phyloP scores from a whole-genome alignment of 1,139 yeast species.

The Magnusiomyces fungicola region DNA sequence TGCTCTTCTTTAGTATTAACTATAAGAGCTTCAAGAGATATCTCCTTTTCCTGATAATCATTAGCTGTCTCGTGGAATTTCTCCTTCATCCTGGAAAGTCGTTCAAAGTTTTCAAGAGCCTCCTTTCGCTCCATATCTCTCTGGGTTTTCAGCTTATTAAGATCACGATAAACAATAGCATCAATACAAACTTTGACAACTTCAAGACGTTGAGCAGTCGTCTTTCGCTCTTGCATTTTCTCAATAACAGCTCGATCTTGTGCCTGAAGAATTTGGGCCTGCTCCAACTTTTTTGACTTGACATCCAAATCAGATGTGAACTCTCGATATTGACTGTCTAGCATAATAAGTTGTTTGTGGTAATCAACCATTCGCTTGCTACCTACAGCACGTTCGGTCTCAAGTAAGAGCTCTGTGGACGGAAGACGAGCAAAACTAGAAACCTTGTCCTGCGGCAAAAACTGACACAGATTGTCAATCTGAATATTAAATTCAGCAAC shows the following conservation, averaged over 20 bases:
- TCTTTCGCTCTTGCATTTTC: slow-evolving; percentile 12
- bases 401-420: slow-evolving; percentile 64
- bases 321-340: slow-evolving; percentile 36
- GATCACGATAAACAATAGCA: slow-evolving; percentile 19
- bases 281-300: slow-evolving; percentile 25
- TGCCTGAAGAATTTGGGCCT: slow-evolving; percentile 25
- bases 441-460: slow-evolving; percentile 91
- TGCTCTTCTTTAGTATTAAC: too few species aligned
- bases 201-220: not conserved
- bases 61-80: not conserved
- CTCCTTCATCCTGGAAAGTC: not conserved
- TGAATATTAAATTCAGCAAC: slow-evolving; percentile 54
- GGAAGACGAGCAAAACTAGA: slow-evolving; percentile 83
- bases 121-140: slow-evolving; percentile 17
- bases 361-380: slow-evolving; percentile 47
- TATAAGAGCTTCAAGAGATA: too few species aligned
- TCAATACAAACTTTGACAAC: slow-evolving; percentile 5
- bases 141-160: slow-evolving; percentile 14
- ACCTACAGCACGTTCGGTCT: slow-evolving; percentile 78
- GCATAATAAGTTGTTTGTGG: slow-evolving; percentile 50
- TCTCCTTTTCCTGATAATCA: not conserved
- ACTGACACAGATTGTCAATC: slow-evolving; percentile 86
- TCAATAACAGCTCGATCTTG: slow-evolving; percentile 19
- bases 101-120: not conserved
- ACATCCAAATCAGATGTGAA: not conserved